Evolutionary conservation across 805 yeast genomes (phyloP).

Genomic region (Monosporozyma servazzii): DNA sequence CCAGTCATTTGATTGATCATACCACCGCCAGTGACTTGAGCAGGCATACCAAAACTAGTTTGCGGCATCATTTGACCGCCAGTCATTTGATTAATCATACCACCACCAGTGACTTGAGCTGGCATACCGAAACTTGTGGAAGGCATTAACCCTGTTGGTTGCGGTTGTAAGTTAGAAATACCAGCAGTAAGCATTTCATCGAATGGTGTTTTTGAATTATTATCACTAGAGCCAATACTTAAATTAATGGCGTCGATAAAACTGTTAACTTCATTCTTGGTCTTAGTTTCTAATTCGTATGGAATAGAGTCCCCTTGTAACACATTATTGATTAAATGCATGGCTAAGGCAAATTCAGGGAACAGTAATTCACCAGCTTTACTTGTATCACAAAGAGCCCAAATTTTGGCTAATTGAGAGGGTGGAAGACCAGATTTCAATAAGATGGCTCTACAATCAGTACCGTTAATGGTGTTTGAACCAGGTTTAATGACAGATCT

Average conservation of each 20-base stretch:
- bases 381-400: conserved; percentile 87
- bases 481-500: conserved; percentile 59
- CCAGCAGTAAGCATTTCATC: conserved; percentile 28
- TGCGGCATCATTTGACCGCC: conserved; percentile 28
- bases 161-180: conserved; percentile 27
- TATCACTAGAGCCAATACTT: conserved; percentile 48
- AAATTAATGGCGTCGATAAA: conserved; percentile 85
- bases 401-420: conserved; percentile 67
- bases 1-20: conserved; percentile 17
- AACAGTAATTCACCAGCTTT: conserved; percentile 77
- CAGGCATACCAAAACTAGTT: conserved; percentile 28
- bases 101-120: conserved; percentile 7
- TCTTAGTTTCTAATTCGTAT: conserved; percentile 54
- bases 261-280: conserved; percentile 76
- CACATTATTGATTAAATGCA: conserved; percentile 74
- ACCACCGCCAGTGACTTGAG: conserved; percentile 5
- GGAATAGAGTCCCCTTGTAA: conserved; percentile 77
- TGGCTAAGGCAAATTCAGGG: conserved; percentile 89
- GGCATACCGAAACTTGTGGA: conserved; percentile 29
- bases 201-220: conserved; percentile 27
- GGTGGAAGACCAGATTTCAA: conserved; percentile 73
- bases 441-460: conserved; percentile 68
- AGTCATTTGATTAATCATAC: conserved; percentile 10
- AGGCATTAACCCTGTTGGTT: conserved; percentile 33
- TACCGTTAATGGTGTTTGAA: conserved; percentile 48